Evolutionary conservation across 2,329 filamentous ascomycete genomes (phyloP).

Genomic region (Penicillium sp.): DNA sequence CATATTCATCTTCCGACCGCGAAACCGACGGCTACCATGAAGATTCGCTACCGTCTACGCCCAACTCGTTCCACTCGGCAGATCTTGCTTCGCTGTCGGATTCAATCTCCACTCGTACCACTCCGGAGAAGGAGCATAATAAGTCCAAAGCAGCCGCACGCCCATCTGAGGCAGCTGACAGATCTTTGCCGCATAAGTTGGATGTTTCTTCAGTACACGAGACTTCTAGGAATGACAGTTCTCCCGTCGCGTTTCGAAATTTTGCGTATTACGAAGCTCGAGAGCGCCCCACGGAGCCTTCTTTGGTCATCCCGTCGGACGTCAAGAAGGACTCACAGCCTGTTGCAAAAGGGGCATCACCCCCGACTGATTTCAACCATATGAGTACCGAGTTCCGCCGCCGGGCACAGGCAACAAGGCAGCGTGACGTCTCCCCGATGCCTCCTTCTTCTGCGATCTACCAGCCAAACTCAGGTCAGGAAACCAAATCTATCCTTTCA

Average conservation of each 20-base stretch:
- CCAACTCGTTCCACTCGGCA: slow-evolving; percentile 44
- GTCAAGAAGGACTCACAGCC: neutral
- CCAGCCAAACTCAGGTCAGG: slow-evolving; percentile 48
- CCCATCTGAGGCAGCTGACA: neutral
- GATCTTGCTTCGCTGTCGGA: slow-evolving; percentile 22
- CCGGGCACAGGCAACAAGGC: slow-evolving; percentile 53
- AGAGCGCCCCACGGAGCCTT: slow-evolving; percentile 3
- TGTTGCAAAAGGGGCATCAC: slow-evolving; percentile 29
- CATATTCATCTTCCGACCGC: neutral
- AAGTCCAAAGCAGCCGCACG: neutral
- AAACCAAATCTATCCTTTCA: slow-evolving; percentile 63
- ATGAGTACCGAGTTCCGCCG: slow-evolving; percentile 44
- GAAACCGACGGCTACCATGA: slow-evolving; percentile 20
- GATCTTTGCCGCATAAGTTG: neutral
- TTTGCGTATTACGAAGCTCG: neutral
- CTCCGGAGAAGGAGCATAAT: slow-evolving; percentile 17
- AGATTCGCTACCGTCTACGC: slow-evolving; percentile 33
- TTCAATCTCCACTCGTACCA: slow-evolving; percentile 19
- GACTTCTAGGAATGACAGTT: neutral
- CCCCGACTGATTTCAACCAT: slow-evolving; percentile 24
- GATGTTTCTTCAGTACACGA: neutral
- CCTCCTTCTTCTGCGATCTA: slow-evolving; percentile 63
- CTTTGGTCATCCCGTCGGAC: slow-evolving; percentile 2
- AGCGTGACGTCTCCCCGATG: slow-evolving; percentile 61
- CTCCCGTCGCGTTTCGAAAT: neutral